Conservation (phyloP, 2,329 filamentous ascomycete species). For the Ilyonectria sp. region DNA sequence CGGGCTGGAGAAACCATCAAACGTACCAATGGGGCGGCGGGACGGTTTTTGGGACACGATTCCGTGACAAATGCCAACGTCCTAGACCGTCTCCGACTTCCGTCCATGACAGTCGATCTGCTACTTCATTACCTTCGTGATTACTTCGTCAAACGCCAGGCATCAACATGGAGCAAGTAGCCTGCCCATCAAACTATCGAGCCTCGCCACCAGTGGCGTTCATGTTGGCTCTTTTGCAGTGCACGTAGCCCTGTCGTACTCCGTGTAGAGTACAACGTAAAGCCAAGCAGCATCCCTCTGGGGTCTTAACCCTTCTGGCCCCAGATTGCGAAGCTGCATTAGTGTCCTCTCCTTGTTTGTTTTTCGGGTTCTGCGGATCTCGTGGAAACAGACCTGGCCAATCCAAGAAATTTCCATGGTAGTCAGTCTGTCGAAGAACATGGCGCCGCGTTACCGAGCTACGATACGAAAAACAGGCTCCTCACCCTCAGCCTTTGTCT, state of each 20-base stretch:
- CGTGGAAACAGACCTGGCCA: no score
- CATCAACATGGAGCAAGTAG: conserved; percentile 16
- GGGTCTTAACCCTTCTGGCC: no score
- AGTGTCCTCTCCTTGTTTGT: no score
- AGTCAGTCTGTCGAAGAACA: not conserved
- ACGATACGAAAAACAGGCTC: not conserved
- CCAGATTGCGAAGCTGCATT: no score
- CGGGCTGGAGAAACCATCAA: conserved; percentile 31
- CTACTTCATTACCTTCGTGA: conserved; percentile 7
- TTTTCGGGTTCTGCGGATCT: no score
- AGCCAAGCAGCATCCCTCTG: no score
- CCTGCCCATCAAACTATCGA: conserved; percentile 11
- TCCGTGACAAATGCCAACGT: conserved; percentile 38
- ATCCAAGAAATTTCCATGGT: no score
- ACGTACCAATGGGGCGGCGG: conserved; percentile 40
- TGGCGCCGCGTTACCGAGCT: not conserved
- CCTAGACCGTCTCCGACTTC: conserved; percentile 15
- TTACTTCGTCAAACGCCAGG: conserved; percentile 9
- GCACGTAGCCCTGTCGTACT: not conserved
- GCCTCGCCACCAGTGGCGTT: conserved; percentile 23
- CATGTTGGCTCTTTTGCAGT: conserved; percentile 1
- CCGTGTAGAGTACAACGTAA: no score
- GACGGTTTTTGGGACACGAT: conserved; percentile 28
- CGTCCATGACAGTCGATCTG: conserved; percentile 19
- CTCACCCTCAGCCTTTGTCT: conserved; percentile 11